A percentile compares a stretch with the other conserved stretches of the same genome.
Evolutionary conservation across 139 green algal species (phyloP).

Genomic region (Closterium sp.): DNA sequence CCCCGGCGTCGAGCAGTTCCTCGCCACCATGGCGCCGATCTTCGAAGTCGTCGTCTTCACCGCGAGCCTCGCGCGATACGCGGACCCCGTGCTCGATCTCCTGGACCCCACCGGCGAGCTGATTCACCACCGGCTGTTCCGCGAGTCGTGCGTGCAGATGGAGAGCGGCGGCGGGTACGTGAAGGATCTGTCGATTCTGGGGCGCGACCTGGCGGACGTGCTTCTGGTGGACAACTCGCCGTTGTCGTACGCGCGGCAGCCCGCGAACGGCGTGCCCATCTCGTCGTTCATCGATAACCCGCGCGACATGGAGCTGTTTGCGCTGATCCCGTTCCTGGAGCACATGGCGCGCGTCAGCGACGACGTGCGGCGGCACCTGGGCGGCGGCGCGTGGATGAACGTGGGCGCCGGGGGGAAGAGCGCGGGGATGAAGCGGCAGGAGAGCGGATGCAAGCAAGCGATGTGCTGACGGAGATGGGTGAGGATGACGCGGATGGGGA

Average conservation of each 20-base stretch:
- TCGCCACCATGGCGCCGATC: constrained; percentile 56
- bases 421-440: neutral
- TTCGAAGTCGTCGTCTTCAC: constrained; percentile 49
- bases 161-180: constrained; percentile 90
- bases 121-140: constrained; percentile 87
- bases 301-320: constrained; percentile 64
- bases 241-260: constrained; percentile 95
- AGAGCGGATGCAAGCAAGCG: neutral
- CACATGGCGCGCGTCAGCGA: neutral
- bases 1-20: constrained; percentile 89
- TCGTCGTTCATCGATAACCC: constrained; percentile 91
- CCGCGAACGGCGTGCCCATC: constrained; percentile 91
- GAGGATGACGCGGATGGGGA: too few species aligned
- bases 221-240: constrained; percentile 99
- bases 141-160: constrained; percentile 84
- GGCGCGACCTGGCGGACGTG: constrained; percentile 70
- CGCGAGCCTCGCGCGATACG: constrained; percentile 66
- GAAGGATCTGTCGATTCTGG: constrained; percentile 84
- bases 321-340: constrained; percentile 15
- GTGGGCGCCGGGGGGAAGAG: neutral
- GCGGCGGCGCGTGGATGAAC: neutral
- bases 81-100: constrained; percentile 85
- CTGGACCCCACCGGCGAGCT: constrained; percentile 74
- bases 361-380: constrained; percentile 15
- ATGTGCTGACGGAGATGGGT: too few species aligned